These are phyloP conservation scores for Phytopythium ostracodes DNA, from an alignment of 352 stramenopile genomes.

Conservation along the genomic window DNA sequence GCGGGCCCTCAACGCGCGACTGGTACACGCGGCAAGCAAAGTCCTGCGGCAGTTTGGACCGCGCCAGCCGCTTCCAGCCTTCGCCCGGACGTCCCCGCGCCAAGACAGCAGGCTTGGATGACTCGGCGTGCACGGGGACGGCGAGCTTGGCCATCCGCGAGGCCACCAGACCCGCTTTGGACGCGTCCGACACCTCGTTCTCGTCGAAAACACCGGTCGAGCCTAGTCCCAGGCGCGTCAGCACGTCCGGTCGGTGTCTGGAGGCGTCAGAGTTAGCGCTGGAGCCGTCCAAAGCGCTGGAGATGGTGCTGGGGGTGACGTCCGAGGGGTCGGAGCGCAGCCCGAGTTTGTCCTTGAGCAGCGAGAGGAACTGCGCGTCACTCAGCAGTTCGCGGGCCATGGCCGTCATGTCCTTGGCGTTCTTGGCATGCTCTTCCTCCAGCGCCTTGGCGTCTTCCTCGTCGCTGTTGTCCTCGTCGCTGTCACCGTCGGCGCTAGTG, in stretches of 20 bases:
- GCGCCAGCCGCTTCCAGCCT: conserved; percentile 75
- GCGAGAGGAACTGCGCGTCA: conserved; percentile 56
- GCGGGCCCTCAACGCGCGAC: conserved; percentile 48
- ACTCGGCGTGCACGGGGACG: conserved; percentile 18
- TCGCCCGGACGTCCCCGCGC: conserved; percentile 31
- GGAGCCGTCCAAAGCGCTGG: conserved; percentile 1
- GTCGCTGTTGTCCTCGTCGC: conserved; percentile 15
- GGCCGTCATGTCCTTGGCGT: conserved; percentile 20
- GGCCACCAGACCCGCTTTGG: conserved; percentile 42
- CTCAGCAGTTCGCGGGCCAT: conserved; percentile 39
- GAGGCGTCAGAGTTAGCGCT: conserved; percentile 1
- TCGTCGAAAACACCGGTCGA: conserved; percentile 29
- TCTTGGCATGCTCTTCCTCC: conserved; percentile 22
- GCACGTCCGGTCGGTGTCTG: conserved; percentile 15
- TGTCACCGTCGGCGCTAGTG: conserved; percentile 9
- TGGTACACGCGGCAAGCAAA: conserved; percentile 63
- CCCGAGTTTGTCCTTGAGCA: conserved; percentile 58
- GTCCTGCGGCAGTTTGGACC: conserved; percentile 39
- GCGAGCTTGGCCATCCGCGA: conserved; percentile 61
- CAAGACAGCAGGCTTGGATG: not conserved
- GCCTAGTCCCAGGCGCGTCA: conserved; percentile 11
- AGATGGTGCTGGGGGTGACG: not conserved
- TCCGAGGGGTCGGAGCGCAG: conserved; percentile 19
- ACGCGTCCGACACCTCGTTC: conserved; percentile 38
- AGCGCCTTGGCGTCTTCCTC: conserved; percentile 5